Base-by-base conservation (phyloP, 768 basidiomycete species). In the Bullera alba region DNA sequence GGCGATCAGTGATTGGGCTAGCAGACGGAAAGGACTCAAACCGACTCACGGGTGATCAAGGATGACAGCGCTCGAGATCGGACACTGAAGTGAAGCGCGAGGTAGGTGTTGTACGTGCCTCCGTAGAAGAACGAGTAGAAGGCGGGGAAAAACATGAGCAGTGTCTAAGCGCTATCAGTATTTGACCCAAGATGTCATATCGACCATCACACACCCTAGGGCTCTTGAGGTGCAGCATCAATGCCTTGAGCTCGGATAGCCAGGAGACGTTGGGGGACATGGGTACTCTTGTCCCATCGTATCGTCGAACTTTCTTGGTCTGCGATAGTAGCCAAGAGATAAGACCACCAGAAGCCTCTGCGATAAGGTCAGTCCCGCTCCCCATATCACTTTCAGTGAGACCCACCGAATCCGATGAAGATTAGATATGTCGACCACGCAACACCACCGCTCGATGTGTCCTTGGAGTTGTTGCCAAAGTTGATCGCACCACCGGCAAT, bases 61-160 rank as follows among this genome's bases (percentile, higher is more conserved):
- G 64, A 60, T 4, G 67, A 69, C 8, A 69, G 46, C 21, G 61
- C 57, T 22, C 60, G 48, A 2, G 57, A 45, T 39, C 61, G 45
- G 22, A 53, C 49, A 10, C 52, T 44, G 46, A 65, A 65, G 44
- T 61, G 53, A 4, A 47, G 43, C 21, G 51, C 43, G 35, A 65
- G 51, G 44, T 65, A 65, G 16, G 63, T 65, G 7, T 37, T 42
- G 48, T 37, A 61, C 5, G 50, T 52, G 5, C 63, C 63, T 22
- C 54, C 54, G 42, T 41, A 56, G 54, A 58, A 62, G 54, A 62
- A 62, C 5, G 57, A 58, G 35, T 56, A 62, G 45, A 58, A 52
- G 2, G 53, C 38, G n/a, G 57, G 57, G 44, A 62, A 15, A 27
- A 37, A 26, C 43, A 58, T 49, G 17, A 8, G n/a, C 5, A 32